Base-by-base conservation (phyloP, 2,329 filamentous ascomycete genomes). In the Trichoderma breve region DNA sequence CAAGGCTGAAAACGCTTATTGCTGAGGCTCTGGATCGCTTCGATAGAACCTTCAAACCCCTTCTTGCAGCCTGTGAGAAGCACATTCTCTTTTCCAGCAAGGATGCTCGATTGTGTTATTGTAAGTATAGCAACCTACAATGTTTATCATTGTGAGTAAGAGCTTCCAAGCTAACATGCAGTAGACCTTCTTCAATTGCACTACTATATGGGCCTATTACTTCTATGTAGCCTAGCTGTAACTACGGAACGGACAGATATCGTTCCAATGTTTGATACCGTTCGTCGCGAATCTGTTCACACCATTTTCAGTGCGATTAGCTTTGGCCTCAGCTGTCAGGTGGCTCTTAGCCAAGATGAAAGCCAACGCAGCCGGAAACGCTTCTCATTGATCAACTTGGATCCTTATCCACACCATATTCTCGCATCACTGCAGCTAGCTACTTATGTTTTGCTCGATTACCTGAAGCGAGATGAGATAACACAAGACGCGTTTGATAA, bases 331-430 rank as follows among this genome's bases (percentile, higher is more conserved):
- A 68, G 53, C 32, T 68, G 65, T 2, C 65, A 30, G 34, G 65
- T 68, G 9, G 32, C 65, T 32, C 18, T 68, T 12, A 15, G 24
- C 26, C 24, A 24, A 30, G 34, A 26, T 2, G 34, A 9, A 3
- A 6, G 3, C 3, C 51, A 47, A 24, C 53, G 24, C 12, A 43
- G 18, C 34, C 21, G 32, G 21, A 58, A 11, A 11, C 51, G 43
- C 6, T 58, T 24, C 32, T 68, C 65, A 4, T 30, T 68, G 53
- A 58, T 68, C 15, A 68, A 12, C 34, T 30, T 58, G n/a, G 65
- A 68, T 24, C 65, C 65, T 21, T 68, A 68, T 24, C 65, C 65
- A 4, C 65, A 68, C 39, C 65, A 68, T 32, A 58, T 68, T 18
- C 65, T 68, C 26, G 65, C 65, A 7, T 68, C 65, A 30, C 1